Percentiles rank a stretch among this genome's conserved stretches.
Evolutionary conservation across 768 basidiomycete genomes (phyloP).

Genomic region (Chalciporus sphaerocephalus): DNA sequence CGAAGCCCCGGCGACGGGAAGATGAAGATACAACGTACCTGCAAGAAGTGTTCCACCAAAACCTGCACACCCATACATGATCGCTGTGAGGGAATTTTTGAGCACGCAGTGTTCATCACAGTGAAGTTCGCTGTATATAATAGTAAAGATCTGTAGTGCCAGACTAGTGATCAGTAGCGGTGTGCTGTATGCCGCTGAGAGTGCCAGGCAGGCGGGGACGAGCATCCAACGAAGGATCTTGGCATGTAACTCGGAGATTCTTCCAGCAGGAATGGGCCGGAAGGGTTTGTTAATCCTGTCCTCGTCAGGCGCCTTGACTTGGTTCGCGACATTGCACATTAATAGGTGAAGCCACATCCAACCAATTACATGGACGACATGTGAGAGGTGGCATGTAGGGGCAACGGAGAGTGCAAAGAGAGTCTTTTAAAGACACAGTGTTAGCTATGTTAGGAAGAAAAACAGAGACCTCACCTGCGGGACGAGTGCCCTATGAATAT

Average conservation of each 20-base stretch:
- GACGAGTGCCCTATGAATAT: constrained; percentile 15
- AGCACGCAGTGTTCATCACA: constrained; percentile 26
- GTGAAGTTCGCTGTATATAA: constrained; percentile 35
- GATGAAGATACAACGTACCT: constrained; percentile 19
- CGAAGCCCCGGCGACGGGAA: neutral
- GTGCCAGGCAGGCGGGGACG: constrained; percentile 28
- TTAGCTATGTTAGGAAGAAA: neutral
- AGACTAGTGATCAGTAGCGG: constrained; percentile 30
- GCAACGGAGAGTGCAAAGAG: constrained; percentile 28
- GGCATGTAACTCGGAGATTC: constrained; percentile 33
- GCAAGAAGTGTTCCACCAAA: constrained; percentile 33
- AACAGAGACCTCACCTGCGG: constrained; percentile 13
- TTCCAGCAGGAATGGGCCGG: constrained; percentile 41
- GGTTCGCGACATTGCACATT: constrained; percentile 38
- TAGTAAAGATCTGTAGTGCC: constrained; percentile 15
- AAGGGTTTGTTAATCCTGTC: constrained; percentile 40
- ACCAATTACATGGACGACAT: constrained; percentile 21
- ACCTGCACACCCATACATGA: constrained; percentile 32
- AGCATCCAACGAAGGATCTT: constrained; percentile 34
- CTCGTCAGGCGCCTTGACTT: constrained; percentile 35
- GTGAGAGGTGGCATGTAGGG: constrained; percentile 11
- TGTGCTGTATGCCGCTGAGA: constrained; percentile 29
- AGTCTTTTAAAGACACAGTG: constrained; percentile 19
- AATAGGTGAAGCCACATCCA: constrained; percentile 46
- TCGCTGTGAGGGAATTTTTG: constrained; percentile 30